Evolutionary conservation across 2,329 filamentous ascomycete species (phyloP), one percentile per base, ranked within the genome.

Genomic region (Fusarium marasasianum): DNA sequence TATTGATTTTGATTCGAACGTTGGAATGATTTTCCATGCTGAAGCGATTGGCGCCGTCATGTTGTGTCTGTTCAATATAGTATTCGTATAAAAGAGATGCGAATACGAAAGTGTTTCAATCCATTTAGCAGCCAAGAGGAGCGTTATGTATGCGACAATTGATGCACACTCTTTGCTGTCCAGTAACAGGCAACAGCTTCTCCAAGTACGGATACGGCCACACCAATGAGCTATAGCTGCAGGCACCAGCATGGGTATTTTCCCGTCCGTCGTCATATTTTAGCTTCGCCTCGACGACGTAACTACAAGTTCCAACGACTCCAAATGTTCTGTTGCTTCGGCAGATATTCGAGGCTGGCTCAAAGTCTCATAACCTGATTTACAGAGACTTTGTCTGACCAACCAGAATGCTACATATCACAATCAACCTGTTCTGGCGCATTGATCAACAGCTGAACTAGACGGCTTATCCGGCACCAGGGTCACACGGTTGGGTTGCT

Each of bases 1-100:
- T 22, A 74, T 74, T 17, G 72, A 71, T 24, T 61, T 47, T 35
- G 71, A 74, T 61, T 72, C 50, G 53, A 74, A 74, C 2, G 63
- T 64, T 57, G 71, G 71, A 38, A 74, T 74, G 33, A 72, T 29
- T 35, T 72, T 74, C 71, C 67, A 72, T 13, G 63, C 63, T 24
- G 71, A 74, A 37, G 47, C 12, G 20, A 74, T 45, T n/a, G 67
- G 71, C 10, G 71, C 31, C 8, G 59, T 20, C 58, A 69, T 72
- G 64, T n/a, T 40, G 35, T 47, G 44, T 43, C 22, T 43, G 20
- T 20, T 40, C n/a, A 31, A 44, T 59, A 35, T 41, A 37, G 69
- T 72, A 71, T 63, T 63, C 63, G 69, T 63, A 72, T 71, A 69
- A 50, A 45, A 51, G 12, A 50, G 50, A 71, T 67, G 55, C 69